These are phyloP conservation scores for Coniochaeta sp. DNA, from an alignment of 2,329 filamentous ascomycete species.

Conservation along the genomic window DNA sequence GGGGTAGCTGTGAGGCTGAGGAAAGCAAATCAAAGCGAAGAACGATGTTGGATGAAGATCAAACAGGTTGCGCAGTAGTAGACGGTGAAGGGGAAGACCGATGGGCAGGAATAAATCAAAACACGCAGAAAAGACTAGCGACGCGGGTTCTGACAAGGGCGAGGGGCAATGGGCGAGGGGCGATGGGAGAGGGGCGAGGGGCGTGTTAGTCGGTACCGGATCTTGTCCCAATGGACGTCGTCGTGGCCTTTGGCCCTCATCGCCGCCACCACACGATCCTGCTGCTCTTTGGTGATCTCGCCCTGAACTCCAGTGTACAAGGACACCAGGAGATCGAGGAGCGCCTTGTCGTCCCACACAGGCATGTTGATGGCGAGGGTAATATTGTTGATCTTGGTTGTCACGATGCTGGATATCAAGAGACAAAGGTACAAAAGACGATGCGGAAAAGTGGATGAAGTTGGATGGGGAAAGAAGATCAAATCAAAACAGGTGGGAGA, in stretches of 20 bases:
- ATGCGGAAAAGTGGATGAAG: neutral
- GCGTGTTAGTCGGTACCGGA: constrained; percentile 16
- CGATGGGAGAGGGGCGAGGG: constrained; percentile 3
- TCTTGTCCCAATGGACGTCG: constrained; percentile 13
- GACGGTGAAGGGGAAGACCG: too few species aligned
- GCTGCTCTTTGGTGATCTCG: constrained; percentile 12
- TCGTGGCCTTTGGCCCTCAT: constrained; percentile 16
- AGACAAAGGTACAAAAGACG: too few species aligned
- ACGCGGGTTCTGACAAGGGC: too few species aligned
- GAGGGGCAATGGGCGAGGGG: neutral
- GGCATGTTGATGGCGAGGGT: constrained; percentile 7
- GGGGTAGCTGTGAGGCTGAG: neutral
- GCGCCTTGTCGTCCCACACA: constrained; percentile 6
- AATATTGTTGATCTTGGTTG: neutral
- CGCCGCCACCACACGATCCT: constrained; percentile 12
- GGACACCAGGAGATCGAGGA: constrained; percentile 14
- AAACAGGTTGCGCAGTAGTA: too few species aligned
- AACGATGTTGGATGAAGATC: too few species aligned
- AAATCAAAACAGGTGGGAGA: constrained; percentile 2
- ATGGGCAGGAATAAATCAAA: too few species aligned
- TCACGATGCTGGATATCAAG: too few species aligned
- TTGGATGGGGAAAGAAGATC: too few species aligned
- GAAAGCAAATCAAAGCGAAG: neutral
- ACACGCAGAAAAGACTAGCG: too few species aligned
- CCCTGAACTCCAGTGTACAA: constrained; percentile 13